Conservation (phyloP, 768 basidiomycete genomes). For the Lactarius pseudohatsudake region DNA sequence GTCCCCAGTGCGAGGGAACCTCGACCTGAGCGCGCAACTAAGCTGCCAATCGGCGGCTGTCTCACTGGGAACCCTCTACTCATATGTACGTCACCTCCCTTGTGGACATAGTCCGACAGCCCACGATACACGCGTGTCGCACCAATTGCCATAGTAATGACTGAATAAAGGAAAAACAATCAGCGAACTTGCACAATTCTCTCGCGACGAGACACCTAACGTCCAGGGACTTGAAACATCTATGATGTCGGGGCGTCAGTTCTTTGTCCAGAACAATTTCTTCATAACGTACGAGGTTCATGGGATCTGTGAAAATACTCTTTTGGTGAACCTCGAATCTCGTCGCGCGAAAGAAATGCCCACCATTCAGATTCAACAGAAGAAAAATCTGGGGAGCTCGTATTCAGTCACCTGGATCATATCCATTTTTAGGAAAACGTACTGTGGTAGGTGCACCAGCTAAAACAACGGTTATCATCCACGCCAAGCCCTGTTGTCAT, state of each 20-base stretch:
- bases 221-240: conserved; percentile 9
- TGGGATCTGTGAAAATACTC: not conserved
- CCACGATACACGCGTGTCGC: conserved; percentile 5
- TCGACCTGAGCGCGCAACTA: not conserved
- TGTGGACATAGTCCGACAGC: too few relatives aligned
- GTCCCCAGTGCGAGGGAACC: not conserved
- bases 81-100: not conserved
- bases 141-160: too few relatives aligned
- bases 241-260: not conserved
- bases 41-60: not conserved
- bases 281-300: conserved; percentile 11
- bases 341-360: not conserved
- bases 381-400: not conserved
- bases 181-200: not conserved
- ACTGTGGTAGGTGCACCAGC: conserved; percentile 3
- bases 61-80: not conserved
- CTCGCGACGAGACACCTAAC: not conserved
- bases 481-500: conserved; percentile 1
- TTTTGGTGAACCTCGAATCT: not conserved
- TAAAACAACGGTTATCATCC: conserved; percentile 2
- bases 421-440: not conserved
- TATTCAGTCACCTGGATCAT: not conserved
- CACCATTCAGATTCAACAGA: conserved; percentile 10
- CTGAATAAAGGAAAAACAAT: not conserved
- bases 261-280: not conserved